These are phyloP conservation scores for Rasamsonia emersonii DNA, from an alignment of 2,329 filamentous ascomycete species.

Conservation along the genomic window DNA sequence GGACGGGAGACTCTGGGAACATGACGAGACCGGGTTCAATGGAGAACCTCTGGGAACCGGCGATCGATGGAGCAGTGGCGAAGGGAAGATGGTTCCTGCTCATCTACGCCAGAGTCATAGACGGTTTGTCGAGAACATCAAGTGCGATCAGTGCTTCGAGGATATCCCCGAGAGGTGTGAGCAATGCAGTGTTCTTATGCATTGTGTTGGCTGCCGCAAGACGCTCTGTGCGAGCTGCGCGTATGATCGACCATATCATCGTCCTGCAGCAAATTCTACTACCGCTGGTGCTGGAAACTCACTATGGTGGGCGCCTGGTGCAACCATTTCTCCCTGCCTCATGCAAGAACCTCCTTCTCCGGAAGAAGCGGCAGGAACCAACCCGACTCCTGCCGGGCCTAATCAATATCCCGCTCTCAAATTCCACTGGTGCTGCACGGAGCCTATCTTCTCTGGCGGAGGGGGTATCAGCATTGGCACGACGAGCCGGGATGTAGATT, in stretches of 20 bases:
- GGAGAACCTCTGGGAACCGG: constrained; percentile 48
- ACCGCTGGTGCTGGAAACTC: constrained; percentile 20
- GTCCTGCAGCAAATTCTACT: constrained; percentile 22
- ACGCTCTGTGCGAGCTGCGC: constrained; percentile 53
- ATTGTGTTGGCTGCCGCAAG: constrained; percentile 52
- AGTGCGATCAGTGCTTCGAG: constrained; percentile 47
- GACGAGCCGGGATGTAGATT: constrained; percentile 46
- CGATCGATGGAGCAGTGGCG: constrained; percentile 34
- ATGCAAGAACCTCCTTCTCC: constrained; percentile 43
- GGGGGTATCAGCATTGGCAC: constrained; percentile 51
- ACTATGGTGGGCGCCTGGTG: constrained; percentile 55
- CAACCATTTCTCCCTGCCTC: constrained; percentile 46
- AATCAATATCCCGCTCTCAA: constrained; percentile 41
- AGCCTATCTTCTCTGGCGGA: constrained; percentile 52
- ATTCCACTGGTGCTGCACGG: constrained; percentile 53
- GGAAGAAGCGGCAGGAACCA: constrained; percentile 18
- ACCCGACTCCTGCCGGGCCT: constrained; percentile 26
- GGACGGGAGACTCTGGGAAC: constrained; percentile 50
- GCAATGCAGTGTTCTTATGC: constrained; percentile 54
- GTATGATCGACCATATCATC: constrained; percentile 45
- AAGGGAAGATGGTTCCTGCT: constrained; percentile 47
- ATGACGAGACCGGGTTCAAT: constrained; percentile 44
- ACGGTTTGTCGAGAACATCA: constrained; percentile 45
- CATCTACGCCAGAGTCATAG: constrained; percentile 47
- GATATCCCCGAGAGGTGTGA: constrained; percentile 49